Conservation (phyloP, 805 yeast species). For the Suhomyces xylopsoci region DNA sequence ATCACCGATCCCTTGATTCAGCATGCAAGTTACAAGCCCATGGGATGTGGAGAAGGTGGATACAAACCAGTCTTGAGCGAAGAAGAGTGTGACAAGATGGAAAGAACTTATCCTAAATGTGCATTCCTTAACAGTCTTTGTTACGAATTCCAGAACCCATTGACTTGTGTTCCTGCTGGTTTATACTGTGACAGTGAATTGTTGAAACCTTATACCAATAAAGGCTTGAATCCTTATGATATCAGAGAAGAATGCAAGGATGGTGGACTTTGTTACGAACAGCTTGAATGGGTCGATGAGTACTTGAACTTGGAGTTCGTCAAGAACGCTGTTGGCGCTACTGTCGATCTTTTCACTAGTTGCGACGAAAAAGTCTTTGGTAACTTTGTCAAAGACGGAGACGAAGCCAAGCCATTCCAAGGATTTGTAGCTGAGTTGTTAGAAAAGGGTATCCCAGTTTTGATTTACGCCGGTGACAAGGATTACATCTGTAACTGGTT, state of each 20-base stretch:
- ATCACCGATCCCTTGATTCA: slow-evolving; percentile 43
- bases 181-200: slow-evolving; percentile 28
- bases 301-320: slow-evolving; percentile 55
- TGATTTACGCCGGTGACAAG: slow-evolving; percentile 45
- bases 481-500: slow-evolving; percentile 47
- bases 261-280: slow-evolving; percentile 52
- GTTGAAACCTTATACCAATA: slow-evolving; percentile 33
- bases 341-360: slow-evolving; percentile 41
- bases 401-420: slow-evolving; percentile 70
- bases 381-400: slow-evolving; percentile 57
- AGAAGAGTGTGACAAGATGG: slow-evolving; percentile 34
- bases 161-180: slow-evolving; percentile 42
- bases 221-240: slow-evolving; percentile 64
- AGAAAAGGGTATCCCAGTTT: slow-evolving; percentile 38
- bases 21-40: slow-evolving; percentile 37
- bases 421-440: slow-evolving; percentile 47
- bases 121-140: slow-evolving; percentile 29
- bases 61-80: slow-evolving; percentile 33
- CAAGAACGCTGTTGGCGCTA: slow-evolving; percentile 56
- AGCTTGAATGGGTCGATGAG: slow-evolving; percentile 46
- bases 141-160: slow-evolving; percentile 28
- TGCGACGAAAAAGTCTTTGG: slow-evolving; percentile 51
- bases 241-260: slow-evolving; percentile 51
- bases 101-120: slow-evolving; percentile 33
- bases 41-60: slow-evolving; percentile 48